A percentile compares a stretch with the other conserved stretches of the same genome.
These are phyloP conservation scores for Biscogniauxia sp. DNA, from an alignment of 2,329 filamentous ascomycete species.

Conservation along the genomic window DNA sequence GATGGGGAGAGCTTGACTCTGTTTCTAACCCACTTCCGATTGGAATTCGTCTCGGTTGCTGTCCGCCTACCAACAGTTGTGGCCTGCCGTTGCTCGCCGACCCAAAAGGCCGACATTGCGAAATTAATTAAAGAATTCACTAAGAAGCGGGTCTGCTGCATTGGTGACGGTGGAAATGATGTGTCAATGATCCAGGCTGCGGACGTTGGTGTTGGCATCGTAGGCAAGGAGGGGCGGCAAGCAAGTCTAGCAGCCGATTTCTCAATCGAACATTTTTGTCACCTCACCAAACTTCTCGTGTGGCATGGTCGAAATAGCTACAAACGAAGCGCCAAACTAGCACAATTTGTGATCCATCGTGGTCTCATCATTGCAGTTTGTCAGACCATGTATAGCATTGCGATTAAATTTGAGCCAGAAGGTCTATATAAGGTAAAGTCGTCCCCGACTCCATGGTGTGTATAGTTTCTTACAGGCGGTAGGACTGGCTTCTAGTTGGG, in stretches of 20 bases:
- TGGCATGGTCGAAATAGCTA: slow-evolving; percentile 99
- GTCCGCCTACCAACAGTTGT: slow-evolving; percentile 89
- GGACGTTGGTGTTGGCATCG: slow-evolving; percentile 95
- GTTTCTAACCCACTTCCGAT: slow-evolving; percentile 77
- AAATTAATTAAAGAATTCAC: slow-evolving; percentile 87
- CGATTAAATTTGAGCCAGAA: slow-evolving; percentile 86
- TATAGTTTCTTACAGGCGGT: slow-evolving; percentile 21
- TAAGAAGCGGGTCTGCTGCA: slow-evolving; percentile 94
- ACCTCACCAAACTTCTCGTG: slow-evolving; percentile 93
- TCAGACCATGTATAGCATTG: slow-evolving; percentile 96
- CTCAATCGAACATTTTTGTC: slow-evolving; percentile 91
- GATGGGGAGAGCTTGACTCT: slow-evolving; percentile 88
- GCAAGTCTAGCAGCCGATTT: slow-evolving; percentile 95
- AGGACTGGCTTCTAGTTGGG: slow-evolving; percentile 94
- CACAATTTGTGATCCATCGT: slow-evolving; percentile 97
- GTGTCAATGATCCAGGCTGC: slow-evolving; percentile 99
- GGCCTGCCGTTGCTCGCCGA: slow-evolving; percentile 93
- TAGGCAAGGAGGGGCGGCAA: slow-evolving; percentile 95
- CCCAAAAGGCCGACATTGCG: slow-evolving; percentile 93
- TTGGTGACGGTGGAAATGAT: slow-evolving; percentile 97
- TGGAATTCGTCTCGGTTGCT: slow-evolving; percentile 83
- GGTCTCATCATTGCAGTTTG: slow-evolving; percentile 93
- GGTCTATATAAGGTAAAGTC: slow-evolving; percentile 73
- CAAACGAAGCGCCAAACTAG: slow-evolving; percentile 91
- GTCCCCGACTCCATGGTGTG: background rate